These are phyloP conservation scores for Blastobotrys capitulatus DNA, from an alignment of 1,139 yeast species.

Conservation along the genomic window DNA sequence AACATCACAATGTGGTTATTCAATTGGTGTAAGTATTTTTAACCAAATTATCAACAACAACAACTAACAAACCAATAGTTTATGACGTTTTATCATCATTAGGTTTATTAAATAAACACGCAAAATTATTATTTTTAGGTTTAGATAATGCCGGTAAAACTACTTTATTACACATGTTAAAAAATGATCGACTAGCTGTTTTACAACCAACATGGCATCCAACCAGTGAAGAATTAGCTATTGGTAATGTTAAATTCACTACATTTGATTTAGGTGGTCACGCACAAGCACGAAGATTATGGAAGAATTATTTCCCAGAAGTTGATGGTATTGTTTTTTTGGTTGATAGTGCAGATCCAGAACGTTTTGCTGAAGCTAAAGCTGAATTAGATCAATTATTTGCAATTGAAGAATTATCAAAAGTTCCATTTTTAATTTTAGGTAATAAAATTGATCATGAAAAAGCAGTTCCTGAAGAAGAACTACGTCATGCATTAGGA, in stretches of 20 bases:
- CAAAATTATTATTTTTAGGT: conserved; percentile 90
- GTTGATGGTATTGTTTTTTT: conserved; percentile 95
- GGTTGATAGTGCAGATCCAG: conserved; percentile 96
- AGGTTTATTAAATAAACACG: conserved; percentile 97
- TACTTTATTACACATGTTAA: conserved; percentile 92
- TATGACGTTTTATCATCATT: conserved; percentile 90
- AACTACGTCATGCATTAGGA: conserved; percentile 86
- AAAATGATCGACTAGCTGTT: conserved; percentile 95
- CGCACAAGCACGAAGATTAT: conserved; percentile 95
- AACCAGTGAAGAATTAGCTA: conserved; percentile 92
- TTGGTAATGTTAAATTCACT: conserved; percentile 93
- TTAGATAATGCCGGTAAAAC: conserved; percentile 99
- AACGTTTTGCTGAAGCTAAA: conserved; percentile 89
- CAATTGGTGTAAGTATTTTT: conserved; percentile 47
- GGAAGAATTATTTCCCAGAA: conserved; percentile 99
- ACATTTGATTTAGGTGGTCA: conserved; percentile 99
- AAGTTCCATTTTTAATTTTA: conserved; percentile 86
- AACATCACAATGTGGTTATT: conserved; percentile 44
- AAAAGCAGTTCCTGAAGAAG: conserved; percentile 91
- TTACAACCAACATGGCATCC: conserved; percentile 98
- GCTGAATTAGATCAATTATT: conserved; percentile 91
- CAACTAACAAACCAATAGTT: conserved; percentile 36
- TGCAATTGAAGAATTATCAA: conserved; percentile 81
- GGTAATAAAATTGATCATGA: conserved; percentile 97
- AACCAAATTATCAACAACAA: neutral